Base-by-base conservation (phyloP, 176 grass and related monocot species). In the Ensete ventricosum region DNA sequence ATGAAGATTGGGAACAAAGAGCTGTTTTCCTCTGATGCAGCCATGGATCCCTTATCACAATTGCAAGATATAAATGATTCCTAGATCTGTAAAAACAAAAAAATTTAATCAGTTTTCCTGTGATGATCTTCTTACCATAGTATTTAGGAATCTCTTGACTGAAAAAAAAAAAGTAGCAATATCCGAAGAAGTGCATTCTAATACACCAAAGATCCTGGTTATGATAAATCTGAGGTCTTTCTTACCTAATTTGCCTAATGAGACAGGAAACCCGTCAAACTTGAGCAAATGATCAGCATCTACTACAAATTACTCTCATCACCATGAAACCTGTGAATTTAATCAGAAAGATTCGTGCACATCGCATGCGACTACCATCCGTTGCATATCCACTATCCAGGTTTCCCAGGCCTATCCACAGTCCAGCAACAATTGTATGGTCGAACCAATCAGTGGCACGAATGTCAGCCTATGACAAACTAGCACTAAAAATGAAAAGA, bases 1-100 rank as follows among this genome's bases (percentile, higher is more conserved):
- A 99, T 94, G 54, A 99, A 99, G 34, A 99, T 99, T 9, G 87
- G 80, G 78, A 99, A 99, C 60, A 99, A 84, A 43, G 95, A 99
- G 68, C 59, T 99, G 64, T 89, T 99, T 76, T 99, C 95, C 74
- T 99, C 95, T 53, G 95, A 82, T 51, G 91, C 83, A 22, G 88
- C 90, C 95, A 99, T 99, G 53, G 75, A 69, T 67, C 22, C 77
- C 50, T 55, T 27, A 17, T 51, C 20, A 21, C 67, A 70, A 52
- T 9, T 51, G 34, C 16, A 70, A 11, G 67, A n/a, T 70, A 14
- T 51, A 70, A 70, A 21, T n/a, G 48, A 50, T 58, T 59, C 16
- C 1, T 25, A 50, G 10, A 51, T 49, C 67, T 51, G 34, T 51
- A 9, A 50, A 51, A 70, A 5, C 9, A 49, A 43, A 51, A 51